These are phyloP conservation scores for Myxozyma monticola DNA, from an alignment of 805 yeast species.

Conservation along the genomic window DNA sequence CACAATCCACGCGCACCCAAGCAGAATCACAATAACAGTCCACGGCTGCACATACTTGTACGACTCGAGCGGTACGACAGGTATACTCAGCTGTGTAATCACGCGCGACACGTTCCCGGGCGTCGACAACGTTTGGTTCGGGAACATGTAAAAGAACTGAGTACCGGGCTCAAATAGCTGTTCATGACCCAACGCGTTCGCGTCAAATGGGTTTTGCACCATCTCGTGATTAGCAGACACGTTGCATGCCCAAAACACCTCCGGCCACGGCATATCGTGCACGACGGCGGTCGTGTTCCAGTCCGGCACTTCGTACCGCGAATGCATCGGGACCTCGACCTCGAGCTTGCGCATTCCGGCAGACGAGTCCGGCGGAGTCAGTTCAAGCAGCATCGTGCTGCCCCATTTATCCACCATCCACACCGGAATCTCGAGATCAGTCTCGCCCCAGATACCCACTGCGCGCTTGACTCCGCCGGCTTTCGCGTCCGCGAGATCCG, in stretches of 20 bases:
- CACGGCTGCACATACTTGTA: conserved; percentile 39
- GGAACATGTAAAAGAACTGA: conserved; percentile 42
- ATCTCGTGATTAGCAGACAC: conserved; percentile 37
- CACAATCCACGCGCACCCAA: conserved; percentile 30
- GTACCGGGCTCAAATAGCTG: conserved; percentile 50
- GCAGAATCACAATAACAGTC: conserved; percentile 42
- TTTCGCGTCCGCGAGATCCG: conserved; percentile 37
- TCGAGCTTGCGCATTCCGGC: conserved; percentile 14
- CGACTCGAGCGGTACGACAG: conserved; percentile 43
- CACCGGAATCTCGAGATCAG: conserved; percentile 58
- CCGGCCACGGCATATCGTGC: conserved; percentile 42
- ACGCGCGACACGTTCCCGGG: conserved; percentile 19
- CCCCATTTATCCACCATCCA: conserved; percentile 51
- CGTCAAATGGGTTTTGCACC: conserved; percentile 43
- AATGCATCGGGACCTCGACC: conserved; percentile 49
- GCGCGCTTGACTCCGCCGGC: conserved; percentile 28
- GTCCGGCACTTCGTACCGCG: conserved; percentile 51
- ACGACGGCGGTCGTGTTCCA: conserved; percentile 28
- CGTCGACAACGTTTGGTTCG: conserved; percentile 25
- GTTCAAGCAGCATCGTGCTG: conserved; percentile 46
- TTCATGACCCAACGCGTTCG: conserved; percentile 47
- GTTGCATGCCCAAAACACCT: conserved; percentile 54
- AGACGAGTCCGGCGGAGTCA: conserved; percentile 32
- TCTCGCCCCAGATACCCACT: conserved; percentile 49
- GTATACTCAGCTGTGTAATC: conserved; percentile 42